Conservation (phyloP, 345 rosid species). For the Ceriops tagal region DNA sequence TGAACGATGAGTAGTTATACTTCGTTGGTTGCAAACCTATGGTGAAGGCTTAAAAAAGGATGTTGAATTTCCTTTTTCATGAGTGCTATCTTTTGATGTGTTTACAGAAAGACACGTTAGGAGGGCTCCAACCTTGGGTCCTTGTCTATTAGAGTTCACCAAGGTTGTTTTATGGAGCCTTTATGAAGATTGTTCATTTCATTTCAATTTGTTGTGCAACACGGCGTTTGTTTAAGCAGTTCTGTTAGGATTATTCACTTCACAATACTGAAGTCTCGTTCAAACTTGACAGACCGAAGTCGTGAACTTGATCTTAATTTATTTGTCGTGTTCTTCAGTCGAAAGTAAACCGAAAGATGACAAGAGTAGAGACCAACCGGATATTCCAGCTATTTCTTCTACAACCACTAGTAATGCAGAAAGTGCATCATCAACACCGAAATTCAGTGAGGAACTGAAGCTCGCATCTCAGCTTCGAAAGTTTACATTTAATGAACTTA, state of each 20-base stretch:
- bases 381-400: slow-evolving; percentile 17
- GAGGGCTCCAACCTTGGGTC: background rate
- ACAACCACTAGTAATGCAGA: slow-evolving; percentile 24
- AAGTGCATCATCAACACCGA: slow-evolving; percentile 24
- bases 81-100: background rate
- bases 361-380: slow-evolving; percentile 19
- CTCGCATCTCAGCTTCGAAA: slow-evolving; percentile 27
- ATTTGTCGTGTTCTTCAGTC: slow-evolving; percentile 10
- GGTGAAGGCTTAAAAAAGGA: background rate
- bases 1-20: background rate
- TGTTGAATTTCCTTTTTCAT: background rate
- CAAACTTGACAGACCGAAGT: no score
- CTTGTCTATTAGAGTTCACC: background rate
- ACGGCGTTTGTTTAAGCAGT: background rate
- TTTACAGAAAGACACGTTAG: background rate
- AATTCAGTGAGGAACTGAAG: slow-evolving; percentile 29
- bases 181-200: slow-evolving; percentile 7
- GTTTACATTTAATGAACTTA: slow-evolving; percentile 25
- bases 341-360: slow-evolving; percentile 22
- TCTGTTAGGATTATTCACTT: background rate
- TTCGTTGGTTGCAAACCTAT: background rate
- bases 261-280: background rate
- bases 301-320: no score
- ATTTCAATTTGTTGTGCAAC: background rate
- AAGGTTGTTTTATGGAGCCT: slow-evolving; percentile 2